Evolutionary conservation across 2,329 filamentous ascomycete genomes (phyloP), one percentile per base, ranked within the genome.

Genomic region (Pezicula radicicola): DNA sequence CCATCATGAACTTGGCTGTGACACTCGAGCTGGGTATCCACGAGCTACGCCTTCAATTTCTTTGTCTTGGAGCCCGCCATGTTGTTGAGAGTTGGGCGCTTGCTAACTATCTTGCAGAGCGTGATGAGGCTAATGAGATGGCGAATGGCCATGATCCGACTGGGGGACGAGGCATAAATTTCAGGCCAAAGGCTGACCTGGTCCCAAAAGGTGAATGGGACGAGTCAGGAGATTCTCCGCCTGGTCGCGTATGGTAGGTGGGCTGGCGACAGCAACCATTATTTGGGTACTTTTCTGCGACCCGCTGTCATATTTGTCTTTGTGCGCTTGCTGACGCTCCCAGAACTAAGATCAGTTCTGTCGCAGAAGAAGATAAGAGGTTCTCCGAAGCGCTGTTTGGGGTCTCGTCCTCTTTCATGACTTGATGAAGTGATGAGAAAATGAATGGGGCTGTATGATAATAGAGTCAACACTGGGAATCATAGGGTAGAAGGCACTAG

Each of bases 161-260:
- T 36, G 54, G 52, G 18, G 56, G 50, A 42, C 47, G 50, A 40
- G 53, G 52, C 18, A 33, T 49, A 25, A 49, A 30, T n/a, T 28
- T 21, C 12, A 10, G 13, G 3, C 18, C 21, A 30, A 48, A 40
- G 46, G 39, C 18, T 27, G 19, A 40, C 10, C 15, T 16, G 37
- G 35, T 2, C 35, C 5, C 19, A 5, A 15, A 43, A 19, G 12
- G 15, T 6, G 12, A 13, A 15, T 16, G 21, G 10, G 10, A 25
- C 16, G 27, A 25, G 25, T 25, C 25, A 25, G n/a, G 46, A 27
- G 35, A 33, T 33, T 33, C 30, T 13, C 9, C 30, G 30, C 30
- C 30, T 13, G 30, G 4, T 33, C 25, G 25, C 6, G 30, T 10
- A 33, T 33, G 30, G 30, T 33, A 33, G 30, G 3, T 13, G 9